Percentiles rank a stretch among this genome's conserved stretches.
Conservation (phyloP, 1,139 yeast genomes). For the Protomyces arabidopsidicola region DNA sequence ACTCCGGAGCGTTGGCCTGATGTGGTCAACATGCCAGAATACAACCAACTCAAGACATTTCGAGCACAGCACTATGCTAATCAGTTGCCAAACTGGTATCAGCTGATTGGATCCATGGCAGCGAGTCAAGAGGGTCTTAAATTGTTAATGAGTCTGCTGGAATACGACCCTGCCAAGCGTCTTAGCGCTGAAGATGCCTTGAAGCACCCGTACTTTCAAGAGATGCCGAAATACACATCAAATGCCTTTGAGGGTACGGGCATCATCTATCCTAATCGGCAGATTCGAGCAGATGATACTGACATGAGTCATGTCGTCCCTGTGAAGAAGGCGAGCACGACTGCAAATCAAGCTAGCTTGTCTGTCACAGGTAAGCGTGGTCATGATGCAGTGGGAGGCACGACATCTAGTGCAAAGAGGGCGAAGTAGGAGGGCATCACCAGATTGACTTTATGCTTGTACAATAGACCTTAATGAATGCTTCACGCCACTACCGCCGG, state of each 20-base stretch:
- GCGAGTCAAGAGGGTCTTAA: slow-evolving; percentile 74
- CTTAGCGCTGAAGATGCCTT: slow-evolving; percentile 78
- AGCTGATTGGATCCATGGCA: slow-evolving; percentile 54
- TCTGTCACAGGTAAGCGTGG: neutral
- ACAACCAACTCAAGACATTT: slow-evolving; percentile 58
- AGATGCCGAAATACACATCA: slow-evolving; percentile 60
- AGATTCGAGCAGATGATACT: slow-evolving; percentile 21
- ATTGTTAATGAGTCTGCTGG: slow-evolving; percentile 64
- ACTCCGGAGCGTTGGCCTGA: slow-evolving; percentile 65
- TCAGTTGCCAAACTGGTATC: slow-evolving; percentile 77
- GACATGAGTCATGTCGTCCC: slow-evolving; percentile 12
- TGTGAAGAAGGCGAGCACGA: neutral
- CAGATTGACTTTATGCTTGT: neutral
- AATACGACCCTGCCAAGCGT: slow-evolving; percentile 72
- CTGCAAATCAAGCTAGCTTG: neutral
- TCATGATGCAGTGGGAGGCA: neutral
- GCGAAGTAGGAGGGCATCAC: neutral
- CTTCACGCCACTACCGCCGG: neutral
- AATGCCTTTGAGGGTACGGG: slow-evolving; percentile 21
- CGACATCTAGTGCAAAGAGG: neutral
- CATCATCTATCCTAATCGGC: slow-evolving; percentile 22
- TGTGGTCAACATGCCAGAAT: slow-evolving; percentile 78
- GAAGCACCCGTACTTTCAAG: slow-evolving; percentile 68
- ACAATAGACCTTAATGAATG: neutral
- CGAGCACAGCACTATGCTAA: slow-evolving; percentile 53